Evolutionary conservation across 1,284 basidiomycete genomes (phyloP).

Genomic region (Sporisorium exsertum): DNA sequence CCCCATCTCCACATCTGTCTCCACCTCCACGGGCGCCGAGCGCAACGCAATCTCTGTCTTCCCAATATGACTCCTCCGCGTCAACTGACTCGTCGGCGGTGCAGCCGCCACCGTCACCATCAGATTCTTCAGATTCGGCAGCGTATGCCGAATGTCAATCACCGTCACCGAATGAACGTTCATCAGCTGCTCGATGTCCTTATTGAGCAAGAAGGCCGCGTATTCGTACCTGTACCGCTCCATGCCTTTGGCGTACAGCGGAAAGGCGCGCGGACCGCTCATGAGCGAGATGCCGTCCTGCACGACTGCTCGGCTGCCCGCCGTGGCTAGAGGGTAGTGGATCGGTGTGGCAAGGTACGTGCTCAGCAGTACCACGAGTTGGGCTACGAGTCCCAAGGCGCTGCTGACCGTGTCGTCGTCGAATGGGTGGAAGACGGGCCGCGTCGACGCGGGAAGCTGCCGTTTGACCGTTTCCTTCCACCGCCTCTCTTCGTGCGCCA

Average conservation of each 20-base stretch:
- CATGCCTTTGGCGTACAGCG: slow-evolving; percentile 90
- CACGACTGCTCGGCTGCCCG: slow-evolving; percentile 62
- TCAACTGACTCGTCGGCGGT: slow-evolving; percentile 37
- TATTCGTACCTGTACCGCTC: slow-evolving; percentile 98
- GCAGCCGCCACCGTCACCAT: slow-evolving; percentile 78
- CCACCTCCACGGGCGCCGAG: slow-evolving; percentile 1
- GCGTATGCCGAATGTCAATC: slow-evolving; percentile 92
- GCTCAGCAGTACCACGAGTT: slow-evolving; percentile 61
- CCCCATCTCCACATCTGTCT: neutral
- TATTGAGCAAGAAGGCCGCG: slow-evolving; percentile 95
- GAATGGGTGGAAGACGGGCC: slow-evolving; percentile 40
- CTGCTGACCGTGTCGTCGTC: slow-evolving; percentile 57
- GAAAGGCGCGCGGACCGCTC: slow-evolving; percentile 70
- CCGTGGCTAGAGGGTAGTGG: slow-evolving; percentile 63
- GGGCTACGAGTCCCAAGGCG: slow-evolving; percentile 62
- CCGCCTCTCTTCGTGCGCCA: slow-evolving; percentile 35
- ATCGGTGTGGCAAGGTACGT: slow-evolving; percentile 58
- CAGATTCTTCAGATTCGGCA: slow-evolving; percentile 95
- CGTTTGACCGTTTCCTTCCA: slow-evolving; percentile 35
- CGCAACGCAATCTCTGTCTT: slow-evolving; percentile 45
- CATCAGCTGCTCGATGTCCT: slow-evolving; percentile 82
- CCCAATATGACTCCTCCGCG: slow-evolving; percentile 45
- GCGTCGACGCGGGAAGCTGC: slow-evolving; percentile 1
- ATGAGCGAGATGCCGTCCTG: slow-evolving; percentile 66
- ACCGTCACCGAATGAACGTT: slow-evolving; percentile 72